phyloP scores from a whole-genome alignment of 73 alveolate genomes.

The Tetrahymena elliotti region DNA sequence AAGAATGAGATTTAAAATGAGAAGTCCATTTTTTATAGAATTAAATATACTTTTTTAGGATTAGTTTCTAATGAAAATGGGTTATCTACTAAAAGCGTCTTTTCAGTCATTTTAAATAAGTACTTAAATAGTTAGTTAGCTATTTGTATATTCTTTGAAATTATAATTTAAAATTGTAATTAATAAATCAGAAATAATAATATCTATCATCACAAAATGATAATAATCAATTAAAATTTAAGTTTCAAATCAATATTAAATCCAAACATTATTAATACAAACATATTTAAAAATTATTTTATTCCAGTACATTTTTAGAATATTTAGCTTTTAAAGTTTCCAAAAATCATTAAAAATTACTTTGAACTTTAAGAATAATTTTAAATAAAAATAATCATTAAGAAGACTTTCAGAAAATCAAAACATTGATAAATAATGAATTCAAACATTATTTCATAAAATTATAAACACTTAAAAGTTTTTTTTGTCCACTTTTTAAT shows the following conservation, averaged over 20 bases:
- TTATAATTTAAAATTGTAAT: neutral
- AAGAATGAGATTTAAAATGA: neutral
- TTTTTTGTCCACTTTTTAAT: too few species aligned
- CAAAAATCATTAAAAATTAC: too few species aligned
- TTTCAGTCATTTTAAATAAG: neutral
- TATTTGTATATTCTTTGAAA: neutral
- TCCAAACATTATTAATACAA: neutral
- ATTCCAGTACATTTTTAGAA: too few species aligned
- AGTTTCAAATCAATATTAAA: neutral
- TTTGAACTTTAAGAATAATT: too few species aligned
- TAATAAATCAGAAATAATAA: neutral
- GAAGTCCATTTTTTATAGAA: neutral
- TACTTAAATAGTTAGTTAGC: neutral
- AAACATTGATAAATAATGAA: too few species aligned
- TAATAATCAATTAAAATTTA: neutral
- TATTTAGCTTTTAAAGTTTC: too few species aligned
- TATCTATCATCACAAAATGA: neutral
- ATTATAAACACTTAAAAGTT: too few species aligned
- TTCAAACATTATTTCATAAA: too few species aligned
- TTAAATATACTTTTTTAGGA: neutral
- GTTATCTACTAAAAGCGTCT: neutral
- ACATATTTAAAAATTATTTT: too few species aligned
- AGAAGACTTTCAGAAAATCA: too few species aligned
- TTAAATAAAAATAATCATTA: too few species aligned
- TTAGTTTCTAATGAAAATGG: neutral